A percentile compares a stretch with the other conserved stretches of the same genome.
Conservation (phyloP, 176 grass and related monocot genomes). For the Oryza rufipogon region DNA sequence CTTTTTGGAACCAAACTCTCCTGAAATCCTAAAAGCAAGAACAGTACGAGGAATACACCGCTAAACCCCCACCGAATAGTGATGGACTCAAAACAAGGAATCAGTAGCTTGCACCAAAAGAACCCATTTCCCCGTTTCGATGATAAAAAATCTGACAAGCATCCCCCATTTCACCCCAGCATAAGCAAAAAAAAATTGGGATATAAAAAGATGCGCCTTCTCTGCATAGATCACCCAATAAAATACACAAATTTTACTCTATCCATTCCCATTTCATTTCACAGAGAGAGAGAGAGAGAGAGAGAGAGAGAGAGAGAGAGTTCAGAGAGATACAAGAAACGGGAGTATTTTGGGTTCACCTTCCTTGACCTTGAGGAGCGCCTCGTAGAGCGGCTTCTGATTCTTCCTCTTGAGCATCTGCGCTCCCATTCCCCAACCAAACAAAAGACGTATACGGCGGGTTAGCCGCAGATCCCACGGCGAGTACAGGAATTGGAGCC, state of each 20-base stretch:
- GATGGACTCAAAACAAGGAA: background rate
- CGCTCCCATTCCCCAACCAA: slow-evolving; percentile 5
- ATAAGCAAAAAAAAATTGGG: background rate
- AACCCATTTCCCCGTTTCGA: background rate
- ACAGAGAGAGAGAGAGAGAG: no score
- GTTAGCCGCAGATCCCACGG: background rate
- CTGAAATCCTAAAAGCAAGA: background rate
- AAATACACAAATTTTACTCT: background rate
- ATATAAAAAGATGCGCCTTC: background rate
- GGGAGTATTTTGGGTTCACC: slow-evolving; percentile 37
- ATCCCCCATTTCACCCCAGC: background rate
- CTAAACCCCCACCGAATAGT: background rate
- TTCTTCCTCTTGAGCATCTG: slow-evolving; percentile 72
- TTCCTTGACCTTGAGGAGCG: slow-evolving; percentile 96
- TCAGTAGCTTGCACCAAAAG: background rate
- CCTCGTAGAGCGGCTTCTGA: slow-evolving; percentile 87
- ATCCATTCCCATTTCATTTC: background rate
- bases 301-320: background rate
- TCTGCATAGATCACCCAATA: background rate
- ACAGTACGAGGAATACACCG: background rate
- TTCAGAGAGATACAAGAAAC: background rate
- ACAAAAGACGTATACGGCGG: background rate
- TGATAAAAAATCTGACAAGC: background rate
- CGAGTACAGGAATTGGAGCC: background rate
- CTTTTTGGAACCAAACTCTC: background rate